These are phyloP conservation scores for Blastobotrys illinoisensis DNA, from an alignment of 1,139 yeast genomes.

Conservation along the genomic window DNA sequence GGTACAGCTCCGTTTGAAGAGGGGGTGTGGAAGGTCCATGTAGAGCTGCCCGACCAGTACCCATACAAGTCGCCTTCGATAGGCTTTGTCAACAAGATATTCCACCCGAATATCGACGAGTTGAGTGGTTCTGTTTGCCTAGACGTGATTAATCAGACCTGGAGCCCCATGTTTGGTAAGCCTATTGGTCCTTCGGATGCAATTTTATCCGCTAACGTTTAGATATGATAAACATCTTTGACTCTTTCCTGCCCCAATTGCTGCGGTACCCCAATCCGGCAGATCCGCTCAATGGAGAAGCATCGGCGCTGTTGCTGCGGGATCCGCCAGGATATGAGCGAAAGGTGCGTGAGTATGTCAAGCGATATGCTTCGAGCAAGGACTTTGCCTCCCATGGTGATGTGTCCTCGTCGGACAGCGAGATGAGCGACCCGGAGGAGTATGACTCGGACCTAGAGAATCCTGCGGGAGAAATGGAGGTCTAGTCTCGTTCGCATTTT, in stretches of 20 bases:
- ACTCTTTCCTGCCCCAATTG: slow-evolving; percentile 87
- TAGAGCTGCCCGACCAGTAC: slow-evolving; percentile 91
- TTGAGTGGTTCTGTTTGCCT: slow-evolving; percentile 90
- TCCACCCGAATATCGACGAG: slow-evolving; percentile 77
- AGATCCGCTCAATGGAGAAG: slow-evolving; percentile 91
- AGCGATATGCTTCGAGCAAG: slow-evolving; percentile 58
- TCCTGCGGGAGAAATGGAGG: slow-evolving; percentile 39
- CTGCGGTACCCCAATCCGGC: slow-evolving; percentile 89
- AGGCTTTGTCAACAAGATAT: slow-evolving; percentile 86
- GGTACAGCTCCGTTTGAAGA: slow-evolving; percentile 65
- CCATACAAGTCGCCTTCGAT: slow-evolving; percentile 95
- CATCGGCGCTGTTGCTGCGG: slow-evolving; percentile 72
- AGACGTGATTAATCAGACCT: slow-evolving; percentile 94
- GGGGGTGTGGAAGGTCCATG: slow-evolving; percentile 88
- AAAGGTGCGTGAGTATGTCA: slow-evolving; percentile 67
- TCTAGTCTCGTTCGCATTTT: slow-evolving; percentile 15
- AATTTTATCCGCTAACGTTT: slow-evolving; percentile 12
- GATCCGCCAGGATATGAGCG: slow-evolving; percentile 64
- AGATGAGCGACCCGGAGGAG: slow-evolving; percentile 43
- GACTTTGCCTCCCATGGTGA: slow-evolving; percentile 37
- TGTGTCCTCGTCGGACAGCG: slow-evolving; percentile 32
- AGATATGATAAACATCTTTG: slow-evolving; percentile 73
- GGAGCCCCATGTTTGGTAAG: slow-evolving; percentile 94
- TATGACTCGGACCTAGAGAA: slow-evolving; percentile 43
- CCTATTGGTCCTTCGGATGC: neutral